Evolutionary conservation across 768 basidiomycete species (phyloP).

Genomic region (Rubroboletus pulcherrimus): DNA sequence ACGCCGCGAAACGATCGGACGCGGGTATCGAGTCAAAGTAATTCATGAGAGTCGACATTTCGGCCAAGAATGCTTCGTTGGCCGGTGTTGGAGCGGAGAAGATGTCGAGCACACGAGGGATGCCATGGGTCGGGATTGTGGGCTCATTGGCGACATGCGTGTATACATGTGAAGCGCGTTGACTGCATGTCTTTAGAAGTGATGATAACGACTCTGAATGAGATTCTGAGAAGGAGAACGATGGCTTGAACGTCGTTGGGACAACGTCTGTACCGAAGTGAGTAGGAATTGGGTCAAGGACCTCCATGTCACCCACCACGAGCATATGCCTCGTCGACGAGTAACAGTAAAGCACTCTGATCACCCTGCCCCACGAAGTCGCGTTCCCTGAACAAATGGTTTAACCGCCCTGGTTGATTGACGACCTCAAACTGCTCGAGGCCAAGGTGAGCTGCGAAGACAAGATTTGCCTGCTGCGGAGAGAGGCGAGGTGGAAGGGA

Average conservation of each 20-base stretch:
- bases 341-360: constrained; percentile 50
- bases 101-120: constrained; percentile 37
- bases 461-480: constrained; percentile 53
- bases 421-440: constrained; percentile 61
- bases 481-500: constrained; percentile 40
- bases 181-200: constrained; percentile 54
- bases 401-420: constrained; percentile 27
- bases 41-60: constrained; percentile 46
- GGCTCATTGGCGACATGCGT: constrained; percentile 46
- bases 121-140: constrained; percentile 27
- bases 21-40: constrained; percentile 37
- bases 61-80: constrained; percentile 37
- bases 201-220: constrained; percentile 39
- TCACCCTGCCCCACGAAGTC: constrained; percentile 56
- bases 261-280: constrained; percentile 45
- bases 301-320: constrained; percentile 40
- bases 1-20: constrained; percentile 56
- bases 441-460: constrained; percentile 66
- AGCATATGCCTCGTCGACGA: constrained; percentile 52
- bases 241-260: constrained; percentile 45
- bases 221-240: constrained; percentile 41
- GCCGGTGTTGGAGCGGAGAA: constrained; percentile 41
- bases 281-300: not conserved
- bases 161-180: constrained; percentile 57
- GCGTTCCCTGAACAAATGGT: constrained; percentile 32